Evolutionary conservation across 176 grass and related monocot species (phyloP).

Genomic region (Musa troglodytarum): DNA sequence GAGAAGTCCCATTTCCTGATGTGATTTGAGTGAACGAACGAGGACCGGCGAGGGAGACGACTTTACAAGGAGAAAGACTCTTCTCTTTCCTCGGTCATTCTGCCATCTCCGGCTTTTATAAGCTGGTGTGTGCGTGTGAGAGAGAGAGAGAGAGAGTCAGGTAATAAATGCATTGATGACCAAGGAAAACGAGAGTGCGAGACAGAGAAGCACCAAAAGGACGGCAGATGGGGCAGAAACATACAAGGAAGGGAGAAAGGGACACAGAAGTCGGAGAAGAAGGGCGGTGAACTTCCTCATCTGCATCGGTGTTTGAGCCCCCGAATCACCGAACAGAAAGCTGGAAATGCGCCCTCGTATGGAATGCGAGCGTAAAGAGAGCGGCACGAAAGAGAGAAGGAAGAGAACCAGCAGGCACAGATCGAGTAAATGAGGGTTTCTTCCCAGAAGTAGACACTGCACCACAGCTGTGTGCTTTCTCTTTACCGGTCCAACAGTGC

Average conservation of each 20-base stretch:
- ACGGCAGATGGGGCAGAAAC: not conserved
- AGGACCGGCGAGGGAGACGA: not conserved
- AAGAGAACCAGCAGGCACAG: too few species aligned
- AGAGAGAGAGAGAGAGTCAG: not conserved
- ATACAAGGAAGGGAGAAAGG: not conserved
- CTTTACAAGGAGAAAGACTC: not conserved
- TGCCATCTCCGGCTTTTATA: not conserved
- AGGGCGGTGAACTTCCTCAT: not conserved
- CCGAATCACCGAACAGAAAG: too few species aligned
- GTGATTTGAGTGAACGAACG: not conserved
- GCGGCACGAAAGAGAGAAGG: too few species aligned
- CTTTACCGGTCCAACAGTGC: too few species aligned
- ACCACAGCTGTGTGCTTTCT: too few species aligned
- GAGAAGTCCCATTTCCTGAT: conserved; percentile 31
- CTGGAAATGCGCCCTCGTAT: too few species aligned
- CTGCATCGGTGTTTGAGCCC: not conserved
- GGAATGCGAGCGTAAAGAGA: too few species aligned
- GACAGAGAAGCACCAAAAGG: conserved; percentile 7
- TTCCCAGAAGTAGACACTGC: too few species aligned
- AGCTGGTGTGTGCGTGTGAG: not conserved
- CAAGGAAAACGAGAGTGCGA: conserved; percentile 1
- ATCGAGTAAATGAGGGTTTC: too few species aligned
- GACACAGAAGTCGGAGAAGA: not conserved
- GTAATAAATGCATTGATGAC: too few species aligned
- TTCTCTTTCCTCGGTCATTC: not conserved